Evolutionary conservation across 2,329 filamentous ascomycete genomes (phyloP), one percentile per base, ranked within the genome.

Genomic region (Calonectria hongkongensis): DNA sequence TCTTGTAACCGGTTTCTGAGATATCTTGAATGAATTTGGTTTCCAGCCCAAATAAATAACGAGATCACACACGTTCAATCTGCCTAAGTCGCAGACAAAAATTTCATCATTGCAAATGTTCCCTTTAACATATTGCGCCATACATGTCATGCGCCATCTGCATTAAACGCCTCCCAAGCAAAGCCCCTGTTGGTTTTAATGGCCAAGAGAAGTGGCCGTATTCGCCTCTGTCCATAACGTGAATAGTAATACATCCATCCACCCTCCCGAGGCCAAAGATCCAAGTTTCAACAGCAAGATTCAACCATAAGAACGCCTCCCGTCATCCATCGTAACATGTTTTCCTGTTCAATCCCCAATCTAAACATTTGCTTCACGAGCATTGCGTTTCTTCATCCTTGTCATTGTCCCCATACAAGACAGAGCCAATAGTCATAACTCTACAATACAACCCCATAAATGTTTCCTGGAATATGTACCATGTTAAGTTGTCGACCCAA

Each of bases 161-260:
- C 47, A 64, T 48, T 66, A 15, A 64, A 72, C 48, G 48, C 70
- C 70, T 58, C 39, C 62, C 28, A 58, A 68, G 21, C 48, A 62
- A 63, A 64, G 16, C 48, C 16, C 56, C 25, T 28, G 27, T 39
- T 56, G 58, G 56, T 71, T 67, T n/a, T 39, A 18, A 39, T 51
- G 58, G 28, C 41, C 65, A 63, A 18, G 39, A 36, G 27, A 50
- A 45, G 50, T 60, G 16, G 41, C 25, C 58, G 27, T 50, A 58
- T 65, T 64, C 18, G 41, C 58, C 56, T 48, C 47, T 67, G 18
- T 66, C 47, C 27, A 27, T 28, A 67, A 30, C 70, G 50, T 64
- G 60, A 68, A 68, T 68, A 68, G 48, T 71, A 63, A 28, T 70
- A 73, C 71, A 70, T 73, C 39, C 54, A 58, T 33, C 54, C 54